These are phyloP conservation scores for Podaxis sp. DNA, from an alignment of 768 basidiomycete species.

Conservation along the genomic window DNA sequence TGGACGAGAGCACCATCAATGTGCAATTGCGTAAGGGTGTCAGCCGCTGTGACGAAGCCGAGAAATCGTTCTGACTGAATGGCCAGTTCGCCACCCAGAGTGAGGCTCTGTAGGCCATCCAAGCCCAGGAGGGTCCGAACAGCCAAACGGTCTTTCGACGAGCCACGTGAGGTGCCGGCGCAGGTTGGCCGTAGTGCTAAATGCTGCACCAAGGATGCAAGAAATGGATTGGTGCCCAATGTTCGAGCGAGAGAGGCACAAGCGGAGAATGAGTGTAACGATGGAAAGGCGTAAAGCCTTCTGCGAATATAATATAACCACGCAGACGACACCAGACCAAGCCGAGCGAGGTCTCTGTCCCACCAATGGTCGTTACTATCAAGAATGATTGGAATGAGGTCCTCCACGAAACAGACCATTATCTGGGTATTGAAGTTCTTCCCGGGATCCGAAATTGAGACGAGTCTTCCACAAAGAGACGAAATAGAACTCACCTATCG, in stretches of 20 bases:
- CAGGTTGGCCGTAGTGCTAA: slow-evolving; percentile 40
- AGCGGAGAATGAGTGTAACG: slow-evolving; percentile 39
- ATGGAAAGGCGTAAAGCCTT: slow-evolving; percentile 45
- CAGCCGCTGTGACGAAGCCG: slow-evolving; percentile 38
- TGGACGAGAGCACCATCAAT: slow-evolving; percentile 44
- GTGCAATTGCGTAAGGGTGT: slow-evolving; percentile 40
- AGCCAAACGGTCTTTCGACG: slow-evolving; percentile 26
- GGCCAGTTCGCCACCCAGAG: slow-evolving; percentile 48
- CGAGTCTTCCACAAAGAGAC: background rate
- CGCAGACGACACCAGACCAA: slow-evolving; percentile 49
- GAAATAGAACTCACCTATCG: background rate
- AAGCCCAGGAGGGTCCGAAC: slow-evolving; percentile 44
- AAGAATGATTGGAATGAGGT: slow-evolving; percentile 54
- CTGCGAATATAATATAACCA: slow-evolving; percentile 47
- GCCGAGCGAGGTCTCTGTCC: slow-evolving; percentile 46
- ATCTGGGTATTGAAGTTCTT: background rate
- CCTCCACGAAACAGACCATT: slow-evolving; percentile 39
- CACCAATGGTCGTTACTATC: slow-evolving; percentile 52
- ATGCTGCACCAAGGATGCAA: slow-evolving; percentile 37
- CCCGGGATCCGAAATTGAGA: background rate
- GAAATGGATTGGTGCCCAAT: slow-evolving; percentile 34
- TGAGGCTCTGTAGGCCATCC: slow-evolving; percentile 40
- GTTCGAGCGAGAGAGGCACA: slow-evolving; percentile 43
- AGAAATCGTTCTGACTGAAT: slow-evolving; percentile 49
- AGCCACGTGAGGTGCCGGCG: slow-evolving; percentile 8